phyloP scores from a whole-genome alignment of 1,284 basidiomycete genomes.

The Cutaneotrichosporon spelunceum region DNA sequence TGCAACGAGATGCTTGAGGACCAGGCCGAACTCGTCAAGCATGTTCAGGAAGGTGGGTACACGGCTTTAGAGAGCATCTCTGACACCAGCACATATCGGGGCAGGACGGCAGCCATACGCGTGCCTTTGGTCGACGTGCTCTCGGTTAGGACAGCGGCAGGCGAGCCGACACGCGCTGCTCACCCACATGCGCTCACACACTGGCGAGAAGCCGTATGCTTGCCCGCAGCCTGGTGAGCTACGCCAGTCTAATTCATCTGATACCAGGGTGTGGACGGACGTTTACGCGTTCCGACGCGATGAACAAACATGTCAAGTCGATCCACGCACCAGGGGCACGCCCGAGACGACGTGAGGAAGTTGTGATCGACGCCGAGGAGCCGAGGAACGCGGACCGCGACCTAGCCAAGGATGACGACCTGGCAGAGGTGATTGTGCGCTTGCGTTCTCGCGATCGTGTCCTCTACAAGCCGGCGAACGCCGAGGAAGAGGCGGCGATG shows the following conservation, averaged over 20 bases:
- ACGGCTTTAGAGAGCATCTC: not conserved
- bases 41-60: conserved; percentile 34
- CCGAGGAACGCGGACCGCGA: conserved; percentile 19
- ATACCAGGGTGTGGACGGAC: conserved; percentile 80
- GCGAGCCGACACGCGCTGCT: conserved; percentile 36
- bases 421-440: conserved; percentile 23
- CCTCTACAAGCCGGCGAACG: conserved; percentile 9
- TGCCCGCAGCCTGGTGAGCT: conserved; percentile 63
- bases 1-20: conserved; percentile 26
- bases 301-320: conserved; percentile 56
- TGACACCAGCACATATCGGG: conserved; percentile 33
- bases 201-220: conserved; percentile 91
- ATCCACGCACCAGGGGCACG: conserved; percentile 23
- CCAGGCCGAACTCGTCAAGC: conserved; percentile 33
- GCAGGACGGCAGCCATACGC: conserved; percentile 30
- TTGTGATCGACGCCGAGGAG: conserved; percentile 17
- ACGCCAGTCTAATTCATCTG: not conserved
- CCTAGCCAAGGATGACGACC: conserved; percentile 24
- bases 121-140: conserved; percentile 39
- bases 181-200: conserved; percentile 86
- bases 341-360: conserved; percentile 10
- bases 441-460: conserved; percentile 17
- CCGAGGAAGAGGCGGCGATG: conserved; percentile 20
- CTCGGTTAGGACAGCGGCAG: conserved; percentile 39
- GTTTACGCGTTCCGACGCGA: conserved; percentile 93